Conservation (phyloP, 371 early-diverging fungal species). For the Lichtheimia corymbifera region DNA sequence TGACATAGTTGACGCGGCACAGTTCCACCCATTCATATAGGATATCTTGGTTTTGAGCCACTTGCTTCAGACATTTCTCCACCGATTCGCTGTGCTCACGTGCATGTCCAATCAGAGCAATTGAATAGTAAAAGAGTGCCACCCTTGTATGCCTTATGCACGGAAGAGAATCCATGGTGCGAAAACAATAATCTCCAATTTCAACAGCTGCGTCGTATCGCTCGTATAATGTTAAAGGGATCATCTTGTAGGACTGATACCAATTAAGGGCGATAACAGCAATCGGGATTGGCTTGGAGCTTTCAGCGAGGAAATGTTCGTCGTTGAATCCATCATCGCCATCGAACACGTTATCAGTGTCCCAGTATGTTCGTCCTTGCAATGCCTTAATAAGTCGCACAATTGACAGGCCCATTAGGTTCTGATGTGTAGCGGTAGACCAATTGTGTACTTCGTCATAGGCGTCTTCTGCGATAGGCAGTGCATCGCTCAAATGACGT, state of each 20-base stretch:
- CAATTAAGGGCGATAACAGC: constrained; percentile 30
- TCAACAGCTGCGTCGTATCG: constrained; percentile 38
- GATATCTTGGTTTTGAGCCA: constrained; percentile 27
- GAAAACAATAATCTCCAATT: constrained; percentile 27
- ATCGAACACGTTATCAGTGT: constrained; percentile 31
- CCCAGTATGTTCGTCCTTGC: constrained; percentile 36
- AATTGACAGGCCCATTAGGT: constrained; percentile 34
- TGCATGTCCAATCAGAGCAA: constrained; percentile 38
- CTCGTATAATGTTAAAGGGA: constrained; percentile 40
- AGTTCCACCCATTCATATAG: constrained; percentile 31
- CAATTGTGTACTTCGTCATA: constrained; percentile 40
- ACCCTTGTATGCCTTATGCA: constrained; percentile 40
- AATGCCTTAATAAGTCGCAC: constrained; percentile 40
- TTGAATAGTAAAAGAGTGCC: constrained; percentile 26
- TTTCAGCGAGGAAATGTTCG: constrained; percentile 35
- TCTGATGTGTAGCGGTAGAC: constrained; percentile 34
- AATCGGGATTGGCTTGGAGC: constrained; percentile 30
- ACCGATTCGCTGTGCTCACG: constrained; percentile 5
- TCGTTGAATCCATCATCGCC: constrained; percentile 50
- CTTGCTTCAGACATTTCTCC: constrained; percentile 17
- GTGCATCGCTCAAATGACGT: constrained; percentile 16
- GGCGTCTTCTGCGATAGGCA: constrained; percentile 32
- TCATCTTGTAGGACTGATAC: constrained; percentile 40
- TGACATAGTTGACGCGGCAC: constrained; percentile 25
- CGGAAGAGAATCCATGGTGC: constrained; percentile 29